Evolutionary conservation across 164 flowering plant genomes (phyloP), one percentile per base, ranked within the genome.

Genomic region (Chimonanthus salicifolius): DNA sequence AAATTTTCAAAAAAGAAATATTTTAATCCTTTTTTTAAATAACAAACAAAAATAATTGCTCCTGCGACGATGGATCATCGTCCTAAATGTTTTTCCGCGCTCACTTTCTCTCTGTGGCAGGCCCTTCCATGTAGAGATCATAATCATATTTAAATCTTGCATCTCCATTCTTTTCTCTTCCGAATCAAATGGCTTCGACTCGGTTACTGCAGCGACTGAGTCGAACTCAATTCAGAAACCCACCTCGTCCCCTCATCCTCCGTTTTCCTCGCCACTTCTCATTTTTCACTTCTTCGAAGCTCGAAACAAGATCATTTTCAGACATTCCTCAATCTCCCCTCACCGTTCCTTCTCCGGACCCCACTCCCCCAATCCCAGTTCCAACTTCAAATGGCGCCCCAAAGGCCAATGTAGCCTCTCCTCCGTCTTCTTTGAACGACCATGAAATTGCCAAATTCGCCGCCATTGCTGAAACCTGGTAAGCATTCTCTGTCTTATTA

Each of bases 381-480:
- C 47, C 15, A 66, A 66, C 8, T 33, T 33, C 33, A 15, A 66
- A 44, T 48, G 45, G 47, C 68, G 45, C 6, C 68, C 3, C 47
- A 15, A 44, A 7, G 11, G 47, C 48, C 68, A n/a, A 44, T 3
- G 48, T 6, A n/a, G 3, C 21, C 16, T 15, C 65, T n/a, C 3
- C 8, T 73, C 45, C 64, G 4, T 88, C 96, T 47, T 94, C 98
- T 49, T 74, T 94, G 85, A 91, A 90, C 50, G 78, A 85, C 13
- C 48, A 60, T 7, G 97, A 94, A 81, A 83, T 91, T 33, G 84
- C 83, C 60, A 94, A 94, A 66, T 92, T 94, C 76, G 75, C 98
- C 15, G 88, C 97, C 82, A 92, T 94, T 72, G 84, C 98, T 13
- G 95, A 92, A 62, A 84, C 92, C 68, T 92, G 98, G 98, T 94